These are phyloP conservation scores for Cerioporus squamosus DNA, from an alignment of 1,284 basidiomycete genomes.

Conservation along the genomic window DNA sequence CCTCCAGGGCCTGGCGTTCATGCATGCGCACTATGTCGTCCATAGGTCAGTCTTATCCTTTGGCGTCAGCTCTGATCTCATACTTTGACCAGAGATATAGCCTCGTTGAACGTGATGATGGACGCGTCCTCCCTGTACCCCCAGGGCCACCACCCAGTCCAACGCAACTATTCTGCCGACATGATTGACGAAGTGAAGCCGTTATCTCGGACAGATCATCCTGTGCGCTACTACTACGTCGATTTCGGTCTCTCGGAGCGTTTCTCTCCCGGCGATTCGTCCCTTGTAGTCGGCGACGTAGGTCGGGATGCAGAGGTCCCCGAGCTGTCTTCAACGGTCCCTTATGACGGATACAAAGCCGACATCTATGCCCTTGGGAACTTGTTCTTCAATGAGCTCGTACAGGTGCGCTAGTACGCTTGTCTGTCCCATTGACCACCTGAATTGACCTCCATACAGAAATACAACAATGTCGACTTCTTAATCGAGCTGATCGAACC, in stretches of 20 bases:
- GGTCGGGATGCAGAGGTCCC: constrained; percentile 32
- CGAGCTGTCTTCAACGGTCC: constrained; percentile 28
- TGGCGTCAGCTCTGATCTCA: neutral
- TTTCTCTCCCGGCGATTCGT: constrained; percentile 9
- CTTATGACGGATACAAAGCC: constrained; percentile 35
- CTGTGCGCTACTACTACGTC: constrained; percentile 33
- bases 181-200: neutral
- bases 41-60: constrained; percentile 25
- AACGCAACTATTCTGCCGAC: constrained; percentile 10
- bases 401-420: constrained; percentile 24
- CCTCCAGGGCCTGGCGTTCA: constrained; percentile 29
- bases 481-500: constrained; percentile 1
- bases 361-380: constrained; percentile 36
- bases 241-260: constrained; percentile 33
- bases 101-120: constrained; percentile 36
- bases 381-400: constrained; percentile 24
- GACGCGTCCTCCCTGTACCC: constrained; percentile 32
- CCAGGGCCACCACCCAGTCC: constrained; percentile 29
- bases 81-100: constrained; percentile 15
- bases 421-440: too few species aligned
- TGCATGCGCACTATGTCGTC: constrained; percentile 31
- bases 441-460: too few species aligned
- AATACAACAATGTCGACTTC: constrained; percentile 1
- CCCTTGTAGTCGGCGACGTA: constrained; percentile 11
- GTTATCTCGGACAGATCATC: constrained; percentile 11